Evolutionary conservation across 2,329 filamentous ascomycete genomes (phyloP), one percentile per base, ranked within the genome.

Genomic region (Tolypocladium guangdongense): DNA sequence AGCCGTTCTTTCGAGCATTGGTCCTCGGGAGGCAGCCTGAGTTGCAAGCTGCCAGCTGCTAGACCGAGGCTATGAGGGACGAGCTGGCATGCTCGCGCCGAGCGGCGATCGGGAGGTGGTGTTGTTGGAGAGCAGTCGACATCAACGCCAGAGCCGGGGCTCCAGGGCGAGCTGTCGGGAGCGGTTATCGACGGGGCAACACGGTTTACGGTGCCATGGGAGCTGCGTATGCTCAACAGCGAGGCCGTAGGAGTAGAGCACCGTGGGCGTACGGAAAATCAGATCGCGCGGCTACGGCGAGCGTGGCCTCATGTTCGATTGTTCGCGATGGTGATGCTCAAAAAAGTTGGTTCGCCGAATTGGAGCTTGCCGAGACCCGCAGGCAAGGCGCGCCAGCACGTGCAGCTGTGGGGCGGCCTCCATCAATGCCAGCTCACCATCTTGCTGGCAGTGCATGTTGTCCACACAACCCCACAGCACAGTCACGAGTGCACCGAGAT

Each of bases 1-100:
- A 41, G 77, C 76, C 54, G 78, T 78, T 73, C 78, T 76, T 72
- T 82, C 78, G 62, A 82, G 75, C 78, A 82, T 80, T 66, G 69
- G 71, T 52, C 55, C 55, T 54, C 51, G 49, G 54, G 35, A 47
- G 48, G 54, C 24, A 53, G 35, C 24, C 51, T 50, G 46, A 24
- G 12, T 12, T 30, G 45, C 36, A 47, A 50, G 52, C 35, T 7
- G 38, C 52, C 49, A 43, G 53, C 45, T 53, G 51, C 59, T 62
- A 60, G 33, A 55, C 56, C 50, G 50, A 52, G 49, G 54, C 51
- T 54, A 46, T 7, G 46, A 41, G 22, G 52, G 37, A 55, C 32
- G 37, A 47, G 55, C 55, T 51, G 52, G 56, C 61, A 66, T 67
- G 55, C 62, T 64, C 59, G 52, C 56, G 52, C 49, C 47, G 38